A percentile compares a stretch with the other conserved stretches of the same genome.
Evolutionary conservation across 2,329 filamentous ascomycete species (phyloP).

Genomic region (Venturia pyrina): DNA sequence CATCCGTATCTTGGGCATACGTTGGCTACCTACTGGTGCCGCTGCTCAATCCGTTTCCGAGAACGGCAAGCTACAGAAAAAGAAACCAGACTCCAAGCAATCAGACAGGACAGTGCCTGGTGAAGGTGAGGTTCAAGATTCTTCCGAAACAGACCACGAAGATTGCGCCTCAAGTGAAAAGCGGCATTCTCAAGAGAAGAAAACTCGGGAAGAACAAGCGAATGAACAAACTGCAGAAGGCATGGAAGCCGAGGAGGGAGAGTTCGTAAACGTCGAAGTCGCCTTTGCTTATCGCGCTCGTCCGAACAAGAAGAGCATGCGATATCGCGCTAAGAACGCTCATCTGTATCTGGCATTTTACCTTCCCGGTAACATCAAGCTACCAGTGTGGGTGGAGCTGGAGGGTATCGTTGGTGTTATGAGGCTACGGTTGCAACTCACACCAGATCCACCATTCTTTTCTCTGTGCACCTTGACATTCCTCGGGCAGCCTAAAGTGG

Average conservation of each 20-base stretch:
- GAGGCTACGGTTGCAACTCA: constrained; percentile 60
- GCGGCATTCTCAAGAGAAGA: constrained; percentile 28
- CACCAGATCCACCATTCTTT: constrained; percentile 68
- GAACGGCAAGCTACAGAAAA: constrained; percentile 43
- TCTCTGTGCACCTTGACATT: constrained; percentile 65
- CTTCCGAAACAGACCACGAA: constrained; percentile 25
- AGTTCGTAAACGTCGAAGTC: constrained; percentile 68
- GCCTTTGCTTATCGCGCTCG: constrained; percentile 63
- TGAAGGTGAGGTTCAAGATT: constrained; percentile 28
- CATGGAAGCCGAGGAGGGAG: constrained; percentile 67
- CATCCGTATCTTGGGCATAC: constrained; percentile 58
- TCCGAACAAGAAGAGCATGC: constrained; percentile 49
- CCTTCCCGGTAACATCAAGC: constrained; percentile 40
- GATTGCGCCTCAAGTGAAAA: constrained; percentile 23
- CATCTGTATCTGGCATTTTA: constrained; percentile 66
- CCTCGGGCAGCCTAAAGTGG: constrained; percentile 63
- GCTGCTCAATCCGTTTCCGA: constrained; percentile 51
- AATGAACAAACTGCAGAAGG: constrained; percentile 40
- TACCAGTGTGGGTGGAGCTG: constrained; percentile 64
- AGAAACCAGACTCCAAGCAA: constrained; percentile 34
- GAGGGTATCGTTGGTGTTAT: constrained; percentile 61
- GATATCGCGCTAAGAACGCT: constrained; percentile 58
- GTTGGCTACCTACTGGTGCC: constrained; percentile 63
- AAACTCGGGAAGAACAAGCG: constrained; percentile 21
- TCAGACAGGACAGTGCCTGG: constrained; percentile 42